Conservation (phyloP, 208 protist species). For the Leishmania major region DNA sequence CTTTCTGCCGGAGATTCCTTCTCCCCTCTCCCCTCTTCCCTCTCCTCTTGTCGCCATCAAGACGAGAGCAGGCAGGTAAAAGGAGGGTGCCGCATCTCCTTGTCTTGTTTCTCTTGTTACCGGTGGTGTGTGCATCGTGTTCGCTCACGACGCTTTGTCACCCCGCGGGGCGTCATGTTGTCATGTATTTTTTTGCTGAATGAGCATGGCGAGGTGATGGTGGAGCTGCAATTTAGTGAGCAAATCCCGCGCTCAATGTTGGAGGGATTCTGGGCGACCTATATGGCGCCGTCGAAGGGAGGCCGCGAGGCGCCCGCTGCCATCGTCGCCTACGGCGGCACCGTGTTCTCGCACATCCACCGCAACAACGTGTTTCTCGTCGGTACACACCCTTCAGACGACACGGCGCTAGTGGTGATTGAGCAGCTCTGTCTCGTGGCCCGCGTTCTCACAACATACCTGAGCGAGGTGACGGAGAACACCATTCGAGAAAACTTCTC, state of each 20-base stretch:
- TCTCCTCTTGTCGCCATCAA: background rate
- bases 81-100: background rate
- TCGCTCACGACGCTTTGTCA: background rate
- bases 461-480: slow-evolving; percentile 78
- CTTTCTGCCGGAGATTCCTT: background rate
- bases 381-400: slow-evolving; percentile 60
- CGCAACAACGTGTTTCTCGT: slow-evolving; percentile 79
- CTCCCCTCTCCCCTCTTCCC: background rate
- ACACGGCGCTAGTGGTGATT: slow-evolving; percentile 76
- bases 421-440: slow-evolving; percentile 76
- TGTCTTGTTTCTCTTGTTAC: background rate
- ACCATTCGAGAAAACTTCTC: slow-evolving; percentile 92
- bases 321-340: slow-evolving; percentile 59
- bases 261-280: slow-evolving; percentile 81
- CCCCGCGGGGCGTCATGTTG: slow-evolving; percentile 42
- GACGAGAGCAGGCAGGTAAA: background rate
- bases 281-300: slow-evolving; percentile 40
- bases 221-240: slow-evolving; percentile 86
- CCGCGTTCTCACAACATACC: slow-evolving; percentile 69
- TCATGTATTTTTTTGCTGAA: slow-evolving; percentile 79
- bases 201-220: slow-evolving; percentile 83
- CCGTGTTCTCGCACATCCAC: slow-evolving; percentile 75
- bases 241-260: slow-evolving; percentile 61
- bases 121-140: background rate
- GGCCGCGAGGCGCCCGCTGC: slow-evolving; percentile 45